Evolutionary conservation across 73 alveolate species (phyloP), one percentile per base, ranked within the genome.

Genomic region (Paramecium caudatum): DNA sequence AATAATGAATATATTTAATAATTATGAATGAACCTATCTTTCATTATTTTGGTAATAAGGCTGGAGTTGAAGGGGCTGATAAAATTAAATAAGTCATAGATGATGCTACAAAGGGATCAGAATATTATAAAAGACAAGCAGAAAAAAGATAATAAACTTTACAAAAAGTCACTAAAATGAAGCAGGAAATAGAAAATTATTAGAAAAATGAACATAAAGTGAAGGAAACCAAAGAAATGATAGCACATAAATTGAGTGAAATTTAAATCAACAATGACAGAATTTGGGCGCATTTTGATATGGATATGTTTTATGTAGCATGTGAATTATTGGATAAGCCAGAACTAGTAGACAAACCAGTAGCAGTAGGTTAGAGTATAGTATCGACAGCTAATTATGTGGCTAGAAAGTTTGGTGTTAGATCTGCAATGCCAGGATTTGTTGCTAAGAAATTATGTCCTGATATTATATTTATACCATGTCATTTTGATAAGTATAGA

Each of bases 221-320:
- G 39, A 19, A 70, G 45, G 83, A 92, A 90, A 46, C 41, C 16
- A 61, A 49, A 32, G 87, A 88, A 43, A 70, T 43, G 13, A 90
- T 81, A 5, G 46, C 90, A 17, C 30, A 88, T 6, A 88, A 47
- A 48, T 27, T 90, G 23, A 50, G 43, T 39, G 74, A 90, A 47
- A n/a, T 88, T 34, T 47, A 91, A 90, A 32, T 21, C 9, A 32
- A 33, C 17, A 9, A 36, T 7, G 96, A 93, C 48, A 91, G 98
- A 91, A 91, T 96, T 33, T 98, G 99, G 99, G 86, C 96, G 62
- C 99, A 97, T 91, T 92, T 97, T 68, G 99, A 98, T 87, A 98
- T 98, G 99, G 99, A 98, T 92, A 98, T 98, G 99, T 98, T 98
- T 95, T 98, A 95, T 62, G 99, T 99, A 12, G 99, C 99, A 16